A percentile compares a stretch with the other conserved stretches of the same genome.
Conservation (phyloP, 768 basidiomycete species). For the Mycena metata region DNA sequence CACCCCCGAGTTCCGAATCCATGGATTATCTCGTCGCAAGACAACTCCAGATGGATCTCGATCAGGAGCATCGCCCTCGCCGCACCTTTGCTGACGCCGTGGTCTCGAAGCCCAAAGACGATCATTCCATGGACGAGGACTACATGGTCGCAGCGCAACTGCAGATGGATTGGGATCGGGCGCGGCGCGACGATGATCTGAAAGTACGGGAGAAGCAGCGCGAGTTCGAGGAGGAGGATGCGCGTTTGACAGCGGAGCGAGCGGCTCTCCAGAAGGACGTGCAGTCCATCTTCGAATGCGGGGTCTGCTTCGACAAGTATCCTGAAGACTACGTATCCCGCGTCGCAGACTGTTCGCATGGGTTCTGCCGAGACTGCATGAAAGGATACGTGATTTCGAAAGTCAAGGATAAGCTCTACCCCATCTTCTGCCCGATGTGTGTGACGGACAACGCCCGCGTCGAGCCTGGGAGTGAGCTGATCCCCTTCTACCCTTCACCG, state of each 20-base stretch:
- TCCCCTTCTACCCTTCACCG: slow-evolving; percentile 41
- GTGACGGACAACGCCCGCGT: slow-evolving; percentile 48
- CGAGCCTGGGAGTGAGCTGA: slow-evolving; percentile 45
- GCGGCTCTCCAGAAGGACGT: slow-evolving; percentile 44
- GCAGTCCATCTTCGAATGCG: slow-evolving; percentile 62
- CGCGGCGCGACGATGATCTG: slow-evolving; percentile 34
- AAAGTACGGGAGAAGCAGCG: slow-evolving; percentile 50
- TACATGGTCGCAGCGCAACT: slow-evolving; percentile 34
- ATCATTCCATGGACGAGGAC: slow-evolving; percentile 33
- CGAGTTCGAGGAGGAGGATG: slow-evolving; percentile 58
- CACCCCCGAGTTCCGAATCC: slow-evolving; percentile 12
- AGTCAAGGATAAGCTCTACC: slow-evolving; percentile 67
- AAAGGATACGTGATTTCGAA: slow-evolving; percentile 56
- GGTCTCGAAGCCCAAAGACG: slow-evolving; percentile 9
- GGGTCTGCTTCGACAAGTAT: slow-evolving; percentile 67
- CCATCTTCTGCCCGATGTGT: slow-evolving; percentile 74
- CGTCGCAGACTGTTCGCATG: slow-evolving; percentile 62
- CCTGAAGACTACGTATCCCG: slow-evolving; percentile 57
- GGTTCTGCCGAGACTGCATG: slow-evolving; percentile 69
- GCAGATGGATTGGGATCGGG: slow-evolving; percentile 36
- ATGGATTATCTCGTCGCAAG: slow-evolving; percentile 19
- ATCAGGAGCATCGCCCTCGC: neutral
- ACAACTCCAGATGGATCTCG: slow-evolving; percentile 30
- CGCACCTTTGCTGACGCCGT: slow-evolving; percentile 13
- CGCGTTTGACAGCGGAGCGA: slow-evolving; percentile 51